phyloP scores from a whole-genome alignment of 2,329 filamentous ascomycete species.

The Xylariaceae sp. region DNA sequence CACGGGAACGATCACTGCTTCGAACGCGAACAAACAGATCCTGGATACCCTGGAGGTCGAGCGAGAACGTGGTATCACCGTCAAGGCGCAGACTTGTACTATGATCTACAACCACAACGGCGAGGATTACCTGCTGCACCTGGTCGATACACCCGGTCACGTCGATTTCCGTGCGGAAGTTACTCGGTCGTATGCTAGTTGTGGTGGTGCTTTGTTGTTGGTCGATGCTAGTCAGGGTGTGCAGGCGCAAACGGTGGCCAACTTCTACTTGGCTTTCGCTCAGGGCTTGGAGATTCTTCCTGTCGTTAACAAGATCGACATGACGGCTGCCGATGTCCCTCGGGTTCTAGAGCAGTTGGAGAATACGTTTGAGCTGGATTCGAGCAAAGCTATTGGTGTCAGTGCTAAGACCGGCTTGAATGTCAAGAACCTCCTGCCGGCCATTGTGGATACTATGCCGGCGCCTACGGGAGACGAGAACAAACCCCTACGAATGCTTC shows the following conservation, averaged over 20 bases:
- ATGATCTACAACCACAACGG: slow-evolving; percentile 91
- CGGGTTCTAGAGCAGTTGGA: slow-evolving; percentile 82
- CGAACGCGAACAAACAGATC: slow-evolving; percentile 83
- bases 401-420: slow-evolving; percentile 94
- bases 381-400: slow-evolving; percentile 63
- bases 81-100: slow-evolving; percentile 96
- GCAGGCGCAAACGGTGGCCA: slow-evolving; percentile 96
- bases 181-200: slow-evolving; percentile 90
- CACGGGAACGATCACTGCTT: slow-evolving; percentile 84
- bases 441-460: slow-evolving; percentile 80
- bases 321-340: slow-evolving; percentile 81
- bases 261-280: slow-evolving; percentile 95
- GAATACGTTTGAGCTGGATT: slow-evolving; percentile 80
- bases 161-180: slow-evolving; percentile 98
- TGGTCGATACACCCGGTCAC: slow-evolving; percentile 95
- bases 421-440: slow-evolving; percentile 74
- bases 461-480: slow-evolving; percentile 67
- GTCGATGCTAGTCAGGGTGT: slow-evolving; percentile 96
- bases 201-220: slow-evolving; percentile 83
- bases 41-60: slow-evolving; percentile 97
- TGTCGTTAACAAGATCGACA: slow-evolving; percentile 94
- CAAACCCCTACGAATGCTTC: slow-evolving; percentile 73
- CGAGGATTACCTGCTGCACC: slow-evolving; percentile 84
- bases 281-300: slow-evolving; percentile 83
- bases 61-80: slow-evolving; percentile 90